Conservation (phyloP, 2,329 filamentous ascomycete species). For the Elsinoe ampelina region DNA sequence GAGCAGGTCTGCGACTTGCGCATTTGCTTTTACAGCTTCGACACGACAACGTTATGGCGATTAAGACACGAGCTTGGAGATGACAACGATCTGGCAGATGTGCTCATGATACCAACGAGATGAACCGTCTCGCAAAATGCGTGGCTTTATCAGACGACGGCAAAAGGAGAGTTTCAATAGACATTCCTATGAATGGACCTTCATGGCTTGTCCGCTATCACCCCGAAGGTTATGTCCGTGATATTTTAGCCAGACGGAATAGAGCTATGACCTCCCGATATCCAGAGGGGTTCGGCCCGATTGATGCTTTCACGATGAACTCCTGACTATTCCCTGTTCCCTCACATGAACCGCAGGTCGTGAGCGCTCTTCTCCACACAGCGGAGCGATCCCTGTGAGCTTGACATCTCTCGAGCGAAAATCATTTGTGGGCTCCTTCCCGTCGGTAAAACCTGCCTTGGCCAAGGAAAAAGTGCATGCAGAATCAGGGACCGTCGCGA, state of each 20-base stretch:
- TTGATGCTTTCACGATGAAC: background rate
- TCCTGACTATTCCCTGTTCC: background rate
- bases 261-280: background rate
- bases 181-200: conserved; percentile 1
- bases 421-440: background rate
- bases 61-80: conserved; percentile 8
- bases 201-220: background rate
- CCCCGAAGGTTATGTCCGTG: background rate
- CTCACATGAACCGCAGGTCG: background rate
- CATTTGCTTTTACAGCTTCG: background rate
- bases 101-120: conserved; percentile 13
- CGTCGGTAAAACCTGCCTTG: background rate
- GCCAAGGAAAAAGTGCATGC: conserved; percentile 2
- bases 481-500: background rate
- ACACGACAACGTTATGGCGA: background rate
- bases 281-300: conserved; percentile 4
- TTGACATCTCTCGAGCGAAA: background rate
- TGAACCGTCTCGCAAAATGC: conserved; percentile 4
- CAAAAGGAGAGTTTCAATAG: conserved; percentile 5
- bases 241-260: background rate
- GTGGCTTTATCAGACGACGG: background rate
- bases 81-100: background rate
- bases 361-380: background rate
- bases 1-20: conserved; percentile 7
- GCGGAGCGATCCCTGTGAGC: background rate